Evolutionary conservation across 2,329 filamentous ascomycete genomes (phyloP).

Genomic region (Hymenoscyphus infarciens): DNA sequence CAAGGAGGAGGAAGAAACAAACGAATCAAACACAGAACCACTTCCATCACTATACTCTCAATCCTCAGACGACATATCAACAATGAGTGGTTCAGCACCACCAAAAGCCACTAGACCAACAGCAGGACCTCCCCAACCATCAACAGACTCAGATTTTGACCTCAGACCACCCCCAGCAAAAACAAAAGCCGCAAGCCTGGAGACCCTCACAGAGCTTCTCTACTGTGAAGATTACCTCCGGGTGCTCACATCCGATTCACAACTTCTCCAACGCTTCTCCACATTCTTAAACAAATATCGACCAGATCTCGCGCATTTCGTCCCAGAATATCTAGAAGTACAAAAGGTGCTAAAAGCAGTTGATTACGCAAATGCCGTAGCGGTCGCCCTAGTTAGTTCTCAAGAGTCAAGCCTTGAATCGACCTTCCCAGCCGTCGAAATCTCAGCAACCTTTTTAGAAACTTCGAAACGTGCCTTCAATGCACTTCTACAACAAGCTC

Average conservation of each 20-base stretch:
- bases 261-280: conserved; percentile 13
- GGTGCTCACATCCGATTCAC: conserved; percentile 8
- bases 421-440: conserved; percentile 4
- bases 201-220: conserved; percentile 8
- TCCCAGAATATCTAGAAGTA: conserved; percentile 18
- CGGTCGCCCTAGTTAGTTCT: conserved; percentile 18
- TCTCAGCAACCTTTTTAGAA: conserved; percentile 43
- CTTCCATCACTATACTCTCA: background rate
- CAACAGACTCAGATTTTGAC: conserved; percentile 13
- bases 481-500: conserved; percentile 58
- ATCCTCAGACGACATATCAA: background rate
- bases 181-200: conserved; percentile 5
- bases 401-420: background rate
- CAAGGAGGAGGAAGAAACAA: background rate
- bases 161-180: conserved; percentile 11
- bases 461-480: conserved; percentile 61
- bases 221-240: conserved; percentile 17
- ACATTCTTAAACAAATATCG: conserved; percentile 17
- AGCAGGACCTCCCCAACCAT: background rate
- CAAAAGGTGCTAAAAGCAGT: conserved; percentile 20
- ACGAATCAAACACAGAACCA: background rate
- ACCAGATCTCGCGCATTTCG: conserved; percentile 12
- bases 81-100: background rate
- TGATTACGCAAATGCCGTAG: conserved; percentile 20
- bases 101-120: background rate